phyloP scores from a whole-genome alignment of 257 asterid species.

The Fraxinus cuspidata region DNA sequence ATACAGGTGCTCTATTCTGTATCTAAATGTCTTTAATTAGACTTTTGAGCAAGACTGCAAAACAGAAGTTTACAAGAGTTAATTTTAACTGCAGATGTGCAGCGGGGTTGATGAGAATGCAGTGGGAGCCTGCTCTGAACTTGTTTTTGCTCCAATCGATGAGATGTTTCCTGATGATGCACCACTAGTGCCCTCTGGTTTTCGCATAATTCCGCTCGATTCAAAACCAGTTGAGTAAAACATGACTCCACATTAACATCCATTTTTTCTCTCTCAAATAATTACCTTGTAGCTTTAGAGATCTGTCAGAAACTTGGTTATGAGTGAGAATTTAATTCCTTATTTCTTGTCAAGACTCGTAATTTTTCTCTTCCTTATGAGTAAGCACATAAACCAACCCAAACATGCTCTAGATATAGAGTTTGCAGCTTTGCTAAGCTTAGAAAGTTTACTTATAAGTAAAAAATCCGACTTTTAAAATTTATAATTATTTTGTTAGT shows the following conservation, averaged over 20 bases:
- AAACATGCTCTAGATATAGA: background rate
- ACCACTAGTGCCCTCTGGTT: constrained; percentile 88
- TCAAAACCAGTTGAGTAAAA: constrained; percentile 74
- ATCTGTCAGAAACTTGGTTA: constrained; percentile 8
- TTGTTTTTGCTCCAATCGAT: constrained; percentile 93
- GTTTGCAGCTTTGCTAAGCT: background rate
- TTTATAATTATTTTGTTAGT: background rate
- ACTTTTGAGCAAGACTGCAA: background rate
- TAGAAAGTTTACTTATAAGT: background rate
- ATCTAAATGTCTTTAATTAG: background rate
- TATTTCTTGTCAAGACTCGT: background rate
- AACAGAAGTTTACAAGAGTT: constrained; percentile 9
- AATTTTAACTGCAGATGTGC: constrained; percentile 67
- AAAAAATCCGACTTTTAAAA: background rate
- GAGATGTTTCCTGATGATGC: constrained; percentile 98
- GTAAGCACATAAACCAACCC: background rate
- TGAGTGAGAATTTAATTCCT: background rate
- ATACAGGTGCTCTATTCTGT: constrained; percentile 53
- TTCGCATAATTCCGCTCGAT: constrained; percentile 89
- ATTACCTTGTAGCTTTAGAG: background rate
- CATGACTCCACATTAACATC: background rate
- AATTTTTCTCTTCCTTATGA: background rate
- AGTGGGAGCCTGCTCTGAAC: constrained; percentile 91
- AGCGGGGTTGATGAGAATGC: constrained; percentile 91
- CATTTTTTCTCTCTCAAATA: background rate